These are phyloP conservation scores for Stereum hirsutum DNA, from an alignment of 1,284 basidiomycete species.

Conservation along the genomic window DNA sequence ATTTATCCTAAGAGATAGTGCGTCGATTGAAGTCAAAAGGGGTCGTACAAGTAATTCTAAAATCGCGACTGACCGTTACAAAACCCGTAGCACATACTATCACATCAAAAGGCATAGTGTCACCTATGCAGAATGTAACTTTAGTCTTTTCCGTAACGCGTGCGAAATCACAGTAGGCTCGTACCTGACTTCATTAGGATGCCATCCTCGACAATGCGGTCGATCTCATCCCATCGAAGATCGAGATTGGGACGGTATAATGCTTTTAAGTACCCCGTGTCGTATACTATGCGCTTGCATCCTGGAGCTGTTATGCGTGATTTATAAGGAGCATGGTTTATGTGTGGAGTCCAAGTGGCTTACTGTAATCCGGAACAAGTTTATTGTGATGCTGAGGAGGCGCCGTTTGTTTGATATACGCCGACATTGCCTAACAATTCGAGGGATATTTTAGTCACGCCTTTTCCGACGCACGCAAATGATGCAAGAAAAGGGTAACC, in stretches of 20 bases:
- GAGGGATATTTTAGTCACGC: no score
- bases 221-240: conserved; percentile 28
- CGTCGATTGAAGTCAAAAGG: not conserved
- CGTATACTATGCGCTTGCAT: conserved; percentile 28
- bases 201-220: conserved; percentile 25
- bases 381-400: conserved; percentile 30
- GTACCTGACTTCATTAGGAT: conserved; percentile 26
- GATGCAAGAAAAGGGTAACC: no score
- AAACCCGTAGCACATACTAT: conserved; percentile 26
- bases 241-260: conserved; percentile 32
- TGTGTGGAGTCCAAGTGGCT: conserved; percentile 7
- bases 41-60: no score
- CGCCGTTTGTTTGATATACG: conserved; percentile 25
- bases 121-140: conserved; percentile 11
- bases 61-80: conserved; percentile 8
- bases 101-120: conserved; percentile 20
- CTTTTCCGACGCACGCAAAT: no score
- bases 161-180: not conserved
- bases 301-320: conserved; percentile 24
- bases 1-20: conserved; percentile 16
- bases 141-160: not conserved
- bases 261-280: conserved; percentile 29
- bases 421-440: conserved; percentile 18
- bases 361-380: conserved; percentile 35
- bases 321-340: no score